Evolutionary conservation across 495 filamentous ascomycete genomes (phyloP).

Genomic region (Hypoxylon trugodes): DNA sequence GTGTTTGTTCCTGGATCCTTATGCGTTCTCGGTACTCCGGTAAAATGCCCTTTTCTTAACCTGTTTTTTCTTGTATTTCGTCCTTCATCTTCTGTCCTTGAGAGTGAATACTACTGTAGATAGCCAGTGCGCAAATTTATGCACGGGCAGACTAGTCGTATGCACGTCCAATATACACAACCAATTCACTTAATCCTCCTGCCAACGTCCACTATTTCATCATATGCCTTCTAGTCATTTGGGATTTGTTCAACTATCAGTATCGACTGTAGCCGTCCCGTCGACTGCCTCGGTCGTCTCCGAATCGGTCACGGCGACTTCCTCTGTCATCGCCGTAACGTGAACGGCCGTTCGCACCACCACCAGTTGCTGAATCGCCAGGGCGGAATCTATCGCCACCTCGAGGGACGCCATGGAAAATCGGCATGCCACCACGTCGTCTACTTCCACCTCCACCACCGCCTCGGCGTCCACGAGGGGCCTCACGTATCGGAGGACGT

Average conservation of each 20-base stretch:
- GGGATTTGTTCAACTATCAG: not conserved
- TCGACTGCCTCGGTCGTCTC: slow-evolving; percentile 14
- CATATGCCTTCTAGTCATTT: too few species aligned
- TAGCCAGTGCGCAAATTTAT: too few species aligned
- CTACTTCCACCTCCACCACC: slow-evolving; percentile 32
- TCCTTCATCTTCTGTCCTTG: too few species aligned
- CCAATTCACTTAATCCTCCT: slow-evolving; percentile 1
- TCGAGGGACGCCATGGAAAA: slow-evolving; percentile 42
- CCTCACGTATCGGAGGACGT: slow-evolving; percentile 19
- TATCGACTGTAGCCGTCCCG: slow-evolving; percentile 19
- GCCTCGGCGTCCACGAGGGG: slow-evolving; percentile 37
- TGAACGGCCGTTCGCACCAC: slow-evolving; percentile 28
- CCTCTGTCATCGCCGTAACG: slow-evolving; percentile 24
- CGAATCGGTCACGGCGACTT: slow-evolving; percentile 12
- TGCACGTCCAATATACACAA: not conserved
- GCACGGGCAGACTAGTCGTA: not conserved
- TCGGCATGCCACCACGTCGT: slow-evolving; percentile 32
- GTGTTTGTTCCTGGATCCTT: slow-evolving; percentile 15
- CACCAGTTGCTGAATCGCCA: slow-evolving; percentile 20
- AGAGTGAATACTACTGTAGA: too few species aligned
- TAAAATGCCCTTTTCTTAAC: slow-evolving; percentile 21
- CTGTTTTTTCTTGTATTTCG: slow-evolving; percentile 1
- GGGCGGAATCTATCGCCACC: slow-evolving; percentile 45
- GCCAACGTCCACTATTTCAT: too few species aligned
- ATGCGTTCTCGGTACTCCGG: slow-evolving; percentile 19